Percentiles rank a stretch among this genome's conserved stretches.
Conservation (phyloP, 208 protist species). For the Trichomonas gallinae region DNA sequence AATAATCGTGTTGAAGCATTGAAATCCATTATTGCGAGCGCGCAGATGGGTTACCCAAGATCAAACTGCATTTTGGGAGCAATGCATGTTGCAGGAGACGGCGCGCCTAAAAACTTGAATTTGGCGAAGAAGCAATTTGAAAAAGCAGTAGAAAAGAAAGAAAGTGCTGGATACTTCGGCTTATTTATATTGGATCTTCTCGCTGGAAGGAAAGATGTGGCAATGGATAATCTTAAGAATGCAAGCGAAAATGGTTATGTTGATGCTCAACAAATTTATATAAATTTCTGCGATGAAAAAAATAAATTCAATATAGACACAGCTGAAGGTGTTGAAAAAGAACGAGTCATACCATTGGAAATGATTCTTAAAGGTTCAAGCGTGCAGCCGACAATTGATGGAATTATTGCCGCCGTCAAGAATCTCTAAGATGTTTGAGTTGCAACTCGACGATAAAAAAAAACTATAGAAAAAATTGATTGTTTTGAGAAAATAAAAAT, state of each 20-base stretch:
- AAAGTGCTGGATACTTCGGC: background rate
- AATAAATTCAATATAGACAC: background rate
- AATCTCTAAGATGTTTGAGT: too few relatives aligned
- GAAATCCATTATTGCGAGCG: background rate
- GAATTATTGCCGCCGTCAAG: background rate
- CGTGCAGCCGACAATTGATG: background rate
- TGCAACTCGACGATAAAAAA: too few relatives aligned
- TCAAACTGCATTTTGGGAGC: background rate
- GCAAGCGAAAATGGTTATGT: background rate
- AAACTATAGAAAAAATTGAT: too few relatives aligned
- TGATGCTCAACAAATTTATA: background rate
- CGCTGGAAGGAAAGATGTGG: background rate
- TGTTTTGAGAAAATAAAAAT: too few relatives aligned
- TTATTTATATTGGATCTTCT: background rate
- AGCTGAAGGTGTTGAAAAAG: background rate
- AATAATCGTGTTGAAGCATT: background rate
- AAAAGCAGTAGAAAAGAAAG: background rate
- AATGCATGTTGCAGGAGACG: background rate
- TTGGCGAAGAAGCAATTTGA: background rate
- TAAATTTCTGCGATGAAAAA: background rate
- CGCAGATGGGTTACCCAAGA: background rate
- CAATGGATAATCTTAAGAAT: background rate
- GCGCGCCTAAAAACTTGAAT: background rate
- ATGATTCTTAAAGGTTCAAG: background rate
- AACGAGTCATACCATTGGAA: background rate